phyloP scores from a whole-genome alignment of 352 stramenopile genomes.

The Phytopythium aichiense region DNA sequence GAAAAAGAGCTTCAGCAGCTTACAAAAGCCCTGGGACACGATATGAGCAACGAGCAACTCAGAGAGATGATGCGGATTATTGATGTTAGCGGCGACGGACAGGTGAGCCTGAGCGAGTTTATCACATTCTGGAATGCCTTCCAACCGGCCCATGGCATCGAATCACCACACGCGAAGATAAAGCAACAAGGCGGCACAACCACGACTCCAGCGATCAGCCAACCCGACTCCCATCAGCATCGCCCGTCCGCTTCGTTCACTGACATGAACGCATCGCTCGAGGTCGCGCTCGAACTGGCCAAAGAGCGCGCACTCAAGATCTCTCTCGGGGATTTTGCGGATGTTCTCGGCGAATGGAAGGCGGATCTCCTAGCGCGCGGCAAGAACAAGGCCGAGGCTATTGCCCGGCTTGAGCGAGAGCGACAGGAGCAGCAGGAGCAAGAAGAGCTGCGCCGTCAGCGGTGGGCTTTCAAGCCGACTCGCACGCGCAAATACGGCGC shows the following conservation, averaged over 20 bases:
- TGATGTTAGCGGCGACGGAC: constrained; percentile 52
- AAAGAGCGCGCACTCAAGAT: constrained; percentile 47
- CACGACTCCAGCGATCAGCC: not conserved
- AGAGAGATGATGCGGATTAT: constrained; percentile 56
- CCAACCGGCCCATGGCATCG: constrained; percentile 12
- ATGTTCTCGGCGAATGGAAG: constrained; percentile 49
- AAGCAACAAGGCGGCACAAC: not conserved
- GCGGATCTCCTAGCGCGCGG: constrained; percentile 39
- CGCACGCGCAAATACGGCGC: constrained; percentile 39
- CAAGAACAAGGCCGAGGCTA: constrained; percentile 15
- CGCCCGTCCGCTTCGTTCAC: not conserved
- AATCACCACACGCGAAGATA: not conserved
- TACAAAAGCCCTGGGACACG: constrained; percentile 39
- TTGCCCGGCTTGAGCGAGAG: not conserved
- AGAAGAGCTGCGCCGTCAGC: constrained; percentile 8
- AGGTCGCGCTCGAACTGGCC: constrained; percentile 45
- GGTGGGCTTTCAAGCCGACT: constrained; percentile 31
- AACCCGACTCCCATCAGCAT: not conserved
- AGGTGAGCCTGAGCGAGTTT: constrained; percentile 63
- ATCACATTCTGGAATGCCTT: constrained; percentile 66
- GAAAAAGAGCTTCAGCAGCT: constrained; percentile 44
- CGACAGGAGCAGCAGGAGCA: constrained; percentile 5
- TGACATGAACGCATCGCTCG: constrained; percentile 26
- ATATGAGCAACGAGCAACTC: constrained; percentile 36
- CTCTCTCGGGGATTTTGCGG: constrained; percentile 38